Evolutionary conservation across 768 basidiomycete genomes (phyloP).

Genomic region (Tulasnella sp.): DNA sequence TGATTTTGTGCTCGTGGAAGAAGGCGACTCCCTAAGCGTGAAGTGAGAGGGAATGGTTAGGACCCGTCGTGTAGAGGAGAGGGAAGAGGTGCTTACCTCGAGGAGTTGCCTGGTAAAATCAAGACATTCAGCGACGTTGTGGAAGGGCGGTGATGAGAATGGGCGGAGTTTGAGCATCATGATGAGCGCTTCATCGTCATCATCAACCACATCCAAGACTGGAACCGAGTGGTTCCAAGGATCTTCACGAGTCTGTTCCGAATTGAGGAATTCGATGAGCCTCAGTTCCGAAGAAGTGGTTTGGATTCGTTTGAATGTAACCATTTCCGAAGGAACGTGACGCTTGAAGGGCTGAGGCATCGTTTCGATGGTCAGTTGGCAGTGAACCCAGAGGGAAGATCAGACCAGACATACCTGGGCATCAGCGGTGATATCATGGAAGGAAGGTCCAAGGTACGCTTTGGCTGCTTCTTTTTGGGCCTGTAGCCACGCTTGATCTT

Average conservation of each 20-base stretch:
- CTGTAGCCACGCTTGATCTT: constrained; percentile 8
- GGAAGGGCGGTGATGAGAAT: constrained; percentile 8
- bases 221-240: constrained; percentile 12
- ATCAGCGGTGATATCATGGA: not conserved
- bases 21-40: constrained; percentile 5
- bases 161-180: constrained; percentile 10
- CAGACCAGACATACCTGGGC: not conserved
- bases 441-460: not conserved
- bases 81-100: constrained; percentile 4
- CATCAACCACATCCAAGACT: not conserved
- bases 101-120: constrained; percentile 6
- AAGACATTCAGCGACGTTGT: constrained; percentile 1
- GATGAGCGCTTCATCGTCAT: not conserved
- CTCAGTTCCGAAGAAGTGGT: not conserved
- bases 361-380: not conserved
- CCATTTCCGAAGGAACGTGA: not conserved
- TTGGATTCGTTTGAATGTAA: constrained; percentile 7
- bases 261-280: constrained; percentile 8
- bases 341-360: not conserved
- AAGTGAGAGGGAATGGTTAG: not conserved
- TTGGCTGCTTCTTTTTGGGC: not conserved
- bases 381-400: not conserved
- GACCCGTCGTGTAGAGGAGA: not conserved
- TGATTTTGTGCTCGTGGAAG: constrained; percentile 14
- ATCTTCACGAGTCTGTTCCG: constrained; percentile 3